Evolutionary conservation across 345 rosid species (phyloP), one percentile per base, ranked within the genome.

Genomic region (Bruguiera gymnorhiza): DNA sequence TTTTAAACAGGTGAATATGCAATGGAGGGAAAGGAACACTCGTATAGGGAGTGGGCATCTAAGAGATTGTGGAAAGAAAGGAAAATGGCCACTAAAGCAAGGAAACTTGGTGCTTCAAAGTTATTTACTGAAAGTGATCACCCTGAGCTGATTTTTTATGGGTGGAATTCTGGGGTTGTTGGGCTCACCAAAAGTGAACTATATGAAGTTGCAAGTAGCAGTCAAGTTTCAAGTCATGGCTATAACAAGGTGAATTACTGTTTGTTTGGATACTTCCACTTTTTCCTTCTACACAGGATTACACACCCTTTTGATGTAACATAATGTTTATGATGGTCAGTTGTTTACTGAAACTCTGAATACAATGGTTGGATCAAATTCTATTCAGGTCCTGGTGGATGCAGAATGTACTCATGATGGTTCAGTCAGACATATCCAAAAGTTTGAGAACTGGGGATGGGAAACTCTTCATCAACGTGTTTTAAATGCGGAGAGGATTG

Each of bases 341-440:
- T 39, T 31, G 50, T 48, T 13, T 68, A 59, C 31, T 15, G 13
- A 73, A 37, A 23, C 13, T 20, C 23, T 10, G 43, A 63, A 46
- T 48, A 55, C 57, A 68, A 66, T 59, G 37, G 61, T n/a, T 66
- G 7, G 67, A 70, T 81, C 32, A 46, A 39, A 71, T 62, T 31
- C 70, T 23, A 60, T 79, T 70, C 83, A 92, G 97, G 96, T 95
- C 46, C 97, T 95, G 37, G 99, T 95, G 64, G 99, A 95, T 83
- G 99, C 99, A 55, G 99, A 92, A 72, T 95, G 97, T 78, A 95
- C 97, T 70, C 99, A 92, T 76, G 99, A 95, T 79, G 99, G 99
- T 15, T 95, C 99, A 30, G 79, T 92, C 60, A 85, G 77, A 73
- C 97, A 92, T 74, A 79, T 95, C 67, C 97, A 92, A 70, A 95